A percentile compares a stretch with the other conserved stretches of the same genome.
These are phyloP conservation scores for Fusarium sambucinum DNA, from an alignment of 2,329 filamentous ascomycete genomes.

Conservation along the genomic window DNA sequence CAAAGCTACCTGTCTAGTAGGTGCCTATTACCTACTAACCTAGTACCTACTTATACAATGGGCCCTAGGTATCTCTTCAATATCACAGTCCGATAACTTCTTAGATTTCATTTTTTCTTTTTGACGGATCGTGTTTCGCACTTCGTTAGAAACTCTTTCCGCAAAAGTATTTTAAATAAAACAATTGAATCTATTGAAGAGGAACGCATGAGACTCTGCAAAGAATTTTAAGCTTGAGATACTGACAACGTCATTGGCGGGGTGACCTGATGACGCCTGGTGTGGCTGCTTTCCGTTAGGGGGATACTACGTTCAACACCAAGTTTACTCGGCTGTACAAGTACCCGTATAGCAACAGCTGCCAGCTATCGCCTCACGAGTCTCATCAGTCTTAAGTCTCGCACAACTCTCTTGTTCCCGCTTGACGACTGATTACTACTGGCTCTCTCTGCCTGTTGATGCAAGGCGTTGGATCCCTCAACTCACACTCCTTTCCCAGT, in stretches of 20 bases:
- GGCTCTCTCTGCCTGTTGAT: constrained; percentile 32
- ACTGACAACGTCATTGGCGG: constrained; percentile 50
- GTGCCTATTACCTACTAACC: no score
- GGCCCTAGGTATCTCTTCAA: not conserved
- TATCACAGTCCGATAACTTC: not conserved
- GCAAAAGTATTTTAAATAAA: not conserved
- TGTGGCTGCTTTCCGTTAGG: constrained; percentile 23
- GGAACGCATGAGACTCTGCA: constrained; percentile 31
- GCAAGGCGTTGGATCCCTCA: constrained; percentile 32
- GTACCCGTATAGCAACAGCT: constrained; percentile 10
- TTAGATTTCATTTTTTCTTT: not conserved
- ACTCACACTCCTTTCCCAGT: constrained; percentile 31
- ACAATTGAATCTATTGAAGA: constrained; percentile 9
- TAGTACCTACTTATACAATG: not conserved
- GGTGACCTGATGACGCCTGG: constrained; percentile 45
- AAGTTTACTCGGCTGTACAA: rapidly evolving
- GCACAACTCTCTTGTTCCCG: constrained; percentile 38
- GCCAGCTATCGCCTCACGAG: constrained; percentile 32
- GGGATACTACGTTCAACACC: not conserved
- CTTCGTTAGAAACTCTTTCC: not conserved
- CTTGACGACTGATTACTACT: constrained; percentile 39
- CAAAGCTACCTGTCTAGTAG: not conserved
- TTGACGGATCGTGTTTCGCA: constrained; percentile 13
- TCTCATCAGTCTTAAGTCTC: constrained; percentile 19
- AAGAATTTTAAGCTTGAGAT: constrained; percentile 26